Conservation (phyloP, 257 asterid species). For the Solanum virginianum region DNA sequence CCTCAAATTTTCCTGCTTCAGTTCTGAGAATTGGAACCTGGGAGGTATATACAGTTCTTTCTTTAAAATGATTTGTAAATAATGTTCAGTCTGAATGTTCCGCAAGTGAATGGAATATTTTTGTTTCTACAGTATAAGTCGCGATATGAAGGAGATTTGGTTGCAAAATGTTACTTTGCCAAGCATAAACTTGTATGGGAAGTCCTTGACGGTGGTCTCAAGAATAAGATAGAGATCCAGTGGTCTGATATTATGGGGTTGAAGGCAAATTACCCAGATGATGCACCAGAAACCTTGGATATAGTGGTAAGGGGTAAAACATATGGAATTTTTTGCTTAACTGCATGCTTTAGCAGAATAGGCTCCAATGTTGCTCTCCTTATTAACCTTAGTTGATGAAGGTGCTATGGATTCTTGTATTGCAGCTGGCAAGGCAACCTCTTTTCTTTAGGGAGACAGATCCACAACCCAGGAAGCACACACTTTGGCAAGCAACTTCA, state of each 20-base stretch:
- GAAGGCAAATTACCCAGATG: slow-evolving; percentile 57
- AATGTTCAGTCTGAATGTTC: not conserved
- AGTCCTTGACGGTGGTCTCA: slow-evolving; percentile 93
- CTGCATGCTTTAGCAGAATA: not conserved
- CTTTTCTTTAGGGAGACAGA: slow-evolving; percentile 91
- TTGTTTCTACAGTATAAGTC: slow-evolving; percentile 58
- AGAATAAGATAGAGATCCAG: slow-evolving; percentile 83
- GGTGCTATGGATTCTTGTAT: not conserved
- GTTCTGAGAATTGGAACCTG: slow-evolving; percentile 66
- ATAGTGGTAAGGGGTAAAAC: slow-evolving; percentile 44
- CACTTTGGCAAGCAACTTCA: slow-evolving; percentile 90
- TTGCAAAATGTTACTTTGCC: slow-evolving; percentile 84
- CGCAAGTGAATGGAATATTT: not conserved
- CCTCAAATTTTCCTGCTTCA: slow-evolving; percentile 75
- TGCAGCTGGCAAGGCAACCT: slow-evolving; percentile 78
- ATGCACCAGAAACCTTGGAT: slow-evolving; percentile 53
- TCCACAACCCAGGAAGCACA: slow-evolving; percentile 93
- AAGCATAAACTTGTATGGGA: slow-evolving; percentile 96
- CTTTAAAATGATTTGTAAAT: not conserved
- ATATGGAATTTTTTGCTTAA: not conserved
- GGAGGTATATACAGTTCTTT: slow-evolving; percentile 45
- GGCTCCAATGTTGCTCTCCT: not conserved
- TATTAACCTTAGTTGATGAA: not conserved
- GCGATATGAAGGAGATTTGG: slow-evolving; percentile 79
- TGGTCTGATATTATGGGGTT: slow-evolving; percentile 80